Evolutionary conservation across 2,329 filamentous ascomycete species (phyloP).

Genomic region (Rutstroemia sp.): DNA sequence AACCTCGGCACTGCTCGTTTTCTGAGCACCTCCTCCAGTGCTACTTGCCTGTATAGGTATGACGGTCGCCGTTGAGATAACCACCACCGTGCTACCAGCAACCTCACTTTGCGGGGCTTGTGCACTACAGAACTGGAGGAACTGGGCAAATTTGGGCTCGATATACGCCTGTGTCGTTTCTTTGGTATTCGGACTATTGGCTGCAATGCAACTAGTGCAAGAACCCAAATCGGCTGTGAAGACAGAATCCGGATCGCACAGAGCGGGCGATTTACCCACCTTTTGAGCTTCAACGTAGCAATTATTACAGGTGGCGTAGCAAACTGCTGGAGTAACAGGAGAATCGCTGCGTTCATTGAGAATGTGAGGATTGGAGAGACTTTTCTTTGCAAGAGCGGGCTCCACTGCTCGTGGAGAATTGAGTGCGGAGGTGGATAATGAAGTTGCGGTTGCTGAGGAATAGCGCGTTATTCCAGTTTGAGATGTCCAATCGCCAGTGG

Average conservation of each 20-base stretch:
- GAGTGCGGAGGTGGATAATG: constrained; percentile 1
- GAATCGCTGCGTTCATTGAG: constrained; percentile 33
- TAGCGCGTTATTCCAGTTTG: constrained; percentile 41
- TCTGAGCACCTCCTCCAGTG: neutral
- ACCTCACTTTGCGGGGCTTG: constrained; percentile 11
- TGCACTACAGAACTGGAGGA: constrained; percentile 21
- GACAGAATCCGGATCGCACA: constrained; percentile 38
- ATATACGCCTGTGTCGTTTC: constrained; percentile 12
- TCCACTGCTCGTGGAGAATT: neutral
- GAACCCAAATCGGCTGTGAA: constrained; percentile 33
- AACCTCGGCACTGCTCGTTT: neutral
- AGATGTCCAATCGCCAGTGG: constrained; percentile 49
- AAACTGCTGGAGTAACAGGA: constrained; percentile 37
- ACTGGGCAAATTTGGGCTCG: constrained; percentile 19
- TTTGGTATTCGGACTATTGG: constrained; percentile 8
- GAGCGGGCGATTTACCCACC: constrained; percentile 38
- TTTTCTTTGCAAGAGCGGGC: neutral
- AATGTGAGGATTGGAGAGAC: neutral
- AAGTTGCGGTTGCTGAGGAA: constrained; percentile 6
- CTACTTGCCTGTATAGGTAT: neutral
- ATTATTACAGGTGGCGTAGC: constrained; percentile 47
- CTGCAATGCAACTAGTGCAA: constrained; percentile 32
- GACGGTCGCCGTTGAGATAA: neutral
- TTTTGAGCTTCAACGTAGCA: constrained; percentile 39
- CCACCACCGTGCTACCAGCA: constrained; percentile 7